These are phyloP conservation scores for Euphrasia arctica DNA, from an alignment of 305 asterid species.

Conservation along the genomic window DNA sequence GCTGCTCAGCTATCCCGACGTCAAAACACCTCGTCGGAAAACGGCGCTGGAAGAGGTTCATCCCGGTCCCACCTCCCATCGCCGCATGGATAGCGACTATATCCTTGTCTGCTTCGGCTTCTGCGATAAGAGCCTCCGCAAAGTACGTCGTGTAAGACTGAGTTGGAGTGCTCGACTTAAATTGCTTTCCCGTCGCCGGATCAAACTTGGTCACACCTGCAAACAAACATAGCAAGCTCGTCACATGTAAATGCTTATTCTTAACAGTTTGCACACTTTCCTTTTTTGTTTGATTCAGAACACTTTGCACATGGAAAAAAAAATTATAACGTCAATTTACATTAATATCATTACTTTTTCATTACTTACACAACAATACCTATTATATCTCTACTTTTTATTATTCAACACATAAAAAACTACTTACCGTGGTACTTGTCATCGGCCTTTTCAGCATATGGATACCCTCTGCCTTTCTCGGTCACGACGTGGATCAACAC, in stretches of 20 bases:
- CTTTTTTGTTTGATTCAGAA: too few relatives aligned
- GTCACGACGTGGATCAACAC: conserved; percentile 93
- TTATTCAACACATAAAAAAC: background rate
- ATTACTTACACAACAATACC: too few relatives aligned
- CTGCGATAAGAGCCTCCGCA: conserved; percentile 91
- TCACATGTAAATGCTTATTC: too few relatives aligned
- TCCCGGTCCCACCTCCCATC: conserved; percentile 98
- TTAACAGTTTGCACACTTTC: too few relatives aligned
- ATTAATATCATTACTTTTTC: too few relatives aligned
- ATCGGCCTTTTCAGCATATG: conserved; percentile 92
- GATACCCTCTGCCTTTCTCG: conserved; percentile 97
- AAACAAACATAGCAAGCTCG: background rate
- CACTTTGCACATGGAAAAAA: too few relatives aligned
- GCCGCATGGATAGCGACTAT: conserved; percentile 95
- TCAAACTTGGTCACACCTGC: conserved; percentile 90
- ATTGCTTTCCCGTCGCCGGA: conserved; percentile 96
- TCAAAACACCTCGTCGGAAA: conserved; percentile 85
- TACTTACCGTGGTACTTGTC: conserved; percentile 86
- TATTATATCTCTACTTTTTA: too few relatives aligned
- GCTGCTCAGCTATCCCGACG: conserved; percentile 98
- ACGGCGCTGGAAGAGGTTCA: conserved; percentile 82
- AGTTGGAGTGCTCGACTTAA: conserved; percentile 67
- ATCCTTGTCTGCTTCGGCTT: conserved; percentile 85
- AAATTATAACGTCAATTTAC: too few relatives aligned
- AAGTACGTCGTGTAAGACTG: conserved; percentile 89